These are phyloP conservation scores for Chaetomium olivaceum DNA, from an alignment of 2,329 filamentous ascomycete genomes.

Conservation along the genomic window DNA sequence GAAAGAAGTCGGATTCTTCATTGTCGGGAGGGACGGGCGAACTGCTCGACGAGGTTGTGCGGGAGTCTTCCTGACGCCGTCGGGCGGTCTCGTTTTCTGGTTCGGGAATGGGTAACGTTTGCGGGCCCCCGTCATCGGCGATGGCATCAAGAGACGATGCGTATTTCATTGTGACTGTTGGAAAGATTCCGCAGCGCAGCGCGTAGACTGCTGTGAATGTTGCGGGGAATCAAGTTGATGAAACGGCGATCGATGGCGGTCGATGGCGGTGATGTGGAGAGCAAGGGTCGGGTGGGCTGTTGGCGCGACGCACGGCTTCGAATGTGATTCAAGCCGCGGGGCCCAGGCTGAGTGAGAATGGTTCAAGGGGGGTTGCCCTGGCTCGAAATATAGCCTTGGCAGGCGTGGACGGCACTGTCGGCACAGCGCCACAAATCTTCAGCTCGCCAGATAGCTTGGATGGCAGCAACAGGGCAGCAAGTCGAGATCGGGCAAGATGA, in stretches of 20 bases:
- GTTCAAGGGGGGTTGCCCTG: slow-evolving; percentile 5
- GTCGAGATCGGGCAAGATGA: background rate
- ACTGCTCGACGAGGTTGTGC: slow-evolving; percentile 68
- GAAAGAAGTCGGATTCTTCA: slow-evolving; percentile 92
- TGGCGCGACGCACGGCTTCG: slow-evolving; percentile 24
- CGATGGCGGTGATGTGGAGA: slow-evolving; percentile 20
- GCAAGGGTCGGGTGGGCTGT: slow-evolving; percentile 25
- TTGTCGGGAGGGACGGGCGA: slow-evolving; percentile 76
- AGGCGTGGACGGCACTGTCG: slow-evolving; percentile 3
- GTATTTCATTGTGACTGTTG: slow-evolving; percentile 29
- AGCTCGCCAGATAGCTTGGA: background rate
- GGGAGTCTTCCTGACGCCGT: slow-evolving; percentile 53
- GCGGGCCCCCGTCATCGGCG: slow-evolving; percentile 24
- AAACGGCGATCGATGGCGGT: slow-evolving; percentile 20
- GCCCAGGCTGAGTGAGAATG: slow-evolving; percentile 20
- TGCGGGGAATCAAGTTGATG: slow-evolving; percentile 12
- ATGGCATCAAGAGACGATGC: slow-evolving; percentile 29
- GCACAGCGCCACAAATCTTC: slow-evolving; percentile 5
- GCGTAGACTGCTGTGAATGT: slow-evolving; percentile 9
- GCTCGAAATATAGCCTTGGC: slow-evolving; percentile 31
- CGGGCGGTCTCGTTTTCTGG: slow-evolving; percentile 28
- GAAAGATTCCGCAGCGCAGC: slow-evolving; percentile 21
- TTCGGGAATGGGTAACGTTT: slow-evolving; percentile 9
- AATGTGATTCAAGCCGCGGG: slow-evolving; percentile 25
- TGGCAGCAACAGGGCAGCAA: background rate